Percentiles rank a stretch among this genome's conserved stretches.
Evolutionary conservation across 139 green algal species (phyloP).

Genomic region (Chlorella sp.): DNA sequence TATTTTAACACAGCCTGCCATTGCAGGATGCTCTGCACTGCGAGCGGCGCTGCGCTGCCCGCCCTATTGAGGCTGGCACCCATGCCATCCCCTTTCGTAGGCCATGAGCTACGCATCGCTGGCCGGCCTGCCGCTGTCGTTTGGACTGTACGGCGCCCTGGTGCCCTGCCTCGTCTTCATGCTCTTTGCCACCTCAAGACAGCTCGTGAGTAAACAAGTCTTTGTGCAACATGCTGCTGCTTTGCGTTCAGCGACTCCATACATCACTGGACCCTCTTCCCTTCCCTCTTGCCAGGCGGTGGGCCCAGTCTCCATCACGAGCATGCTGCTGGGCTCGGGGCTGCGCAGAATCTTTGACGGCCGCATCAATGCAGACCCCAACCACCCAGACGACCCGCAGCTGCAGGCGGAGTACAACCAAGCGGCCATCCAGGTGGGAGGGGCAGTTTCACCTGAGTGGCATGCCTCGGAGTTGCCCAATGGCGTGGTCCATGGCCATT

Average conservation of each 20-base stretch:
- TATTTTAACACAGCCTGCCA: no score
- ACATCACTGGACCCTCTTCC: neutral
- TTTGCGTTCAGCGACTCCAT: neutral
- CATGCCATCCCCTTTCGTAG: neutral
- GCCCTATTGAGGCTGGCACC: no score
- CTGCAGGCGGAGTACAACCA: conserved; percentile 20
- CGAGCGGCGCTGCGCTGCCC: no score
- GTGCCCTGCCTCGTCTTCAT: conserved; percentile 81
- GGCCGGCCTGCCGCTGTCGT: conserved; percentile 73
- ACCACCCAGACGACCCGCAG: neutral
- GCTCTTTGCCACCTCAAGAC: conserved; percentile 73
- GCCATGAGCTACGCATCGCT: conserved; percentile 77
- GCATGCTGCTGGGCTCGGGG: conserved; percentile 56
- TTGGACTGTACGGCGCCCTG: conserved; percentile 88
- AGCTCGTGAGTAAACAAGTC: no score
- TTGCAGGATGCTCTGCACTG: no score
- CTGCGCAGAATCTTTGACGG: conserved; percentile 37
- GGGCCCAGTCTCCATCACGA: conserved; percentile 73
- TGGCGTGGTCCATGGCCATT: no score
- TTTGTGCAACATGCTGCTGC: no score
- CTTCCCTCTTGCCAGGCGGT: conserved; percentile 44
- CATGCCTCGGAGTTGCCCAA: no score
- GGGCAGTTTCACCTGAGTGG: no score
- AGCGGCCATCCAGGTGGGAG: neutral
- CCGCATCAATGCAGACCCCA: neutral